Conservation (phyloP, 2,329 filamentous ascomycete genomes). For the Ceratocystis cacaofunesta region DNA sequence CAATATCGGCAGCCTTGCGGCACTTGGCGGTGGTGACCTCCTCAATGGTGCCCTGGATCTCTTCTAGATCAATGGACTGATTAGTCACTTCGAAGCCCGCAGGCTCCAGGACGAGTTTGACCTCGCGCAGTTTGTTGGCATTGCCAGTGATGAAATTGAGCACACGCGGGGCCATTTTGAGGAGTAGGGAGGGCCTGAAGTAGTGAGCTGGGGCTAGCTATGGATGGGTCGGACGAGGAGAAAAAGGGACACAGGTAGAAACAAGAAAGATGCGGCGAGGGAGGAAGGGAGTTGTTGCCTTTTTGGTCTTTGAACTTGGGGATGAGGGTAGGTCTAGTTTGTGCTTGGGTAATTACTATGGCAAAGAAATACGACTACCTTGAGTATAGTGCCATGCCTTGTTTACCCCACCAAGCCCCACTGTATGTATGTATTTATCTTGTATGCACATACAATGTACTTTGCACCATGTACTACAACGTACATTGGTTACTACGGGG, state of each 20-base stretch:
- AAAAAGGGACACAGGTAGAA: no score
- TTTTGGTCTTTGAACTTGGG: not conserved
- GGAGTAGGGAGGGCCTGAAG: no score
- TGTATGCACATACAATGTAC: no score
- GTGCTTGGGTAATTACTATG: no score
- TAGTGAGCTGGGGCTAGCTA: no score
- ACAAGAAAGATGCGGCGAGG: not conserved
- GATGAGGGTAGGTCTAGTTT: not conserved
- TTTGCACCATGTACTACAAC: no score
- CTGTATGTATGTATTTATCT: not conserved
- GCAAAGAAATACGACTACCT: no score
- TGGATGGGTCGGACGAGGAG: no score
- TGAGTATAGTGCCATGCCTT: not conserved
- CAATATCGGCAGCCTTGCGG: slow-evolving; percentile 60
- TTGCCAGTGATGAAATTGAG: slow-evolving; percentile 97
- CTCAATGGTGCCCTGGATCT: slow-evolving; percentile 85
- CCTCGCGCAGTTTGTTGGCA: slow-evolving; percentile 81
- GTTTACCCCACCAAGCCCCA: not conserved
- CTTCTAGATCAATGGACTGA: slow-evolving; percentile 63
- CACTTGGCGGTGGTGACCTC: slow-evolving; percentile 86
- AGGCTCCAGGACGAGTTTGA: slow-evolving; percentile 67
- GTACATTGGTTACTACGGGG: no score
- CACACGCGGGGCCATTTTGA: slow-evolving; percentile 27
- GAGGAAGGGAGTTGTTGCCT: not conserved
- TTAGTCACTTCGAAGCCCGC: slow-evolving; percentile 54